Base-by-base conservation (phyloP, 306 rosid genomes). In the Begonia loranthoides region DNA sequence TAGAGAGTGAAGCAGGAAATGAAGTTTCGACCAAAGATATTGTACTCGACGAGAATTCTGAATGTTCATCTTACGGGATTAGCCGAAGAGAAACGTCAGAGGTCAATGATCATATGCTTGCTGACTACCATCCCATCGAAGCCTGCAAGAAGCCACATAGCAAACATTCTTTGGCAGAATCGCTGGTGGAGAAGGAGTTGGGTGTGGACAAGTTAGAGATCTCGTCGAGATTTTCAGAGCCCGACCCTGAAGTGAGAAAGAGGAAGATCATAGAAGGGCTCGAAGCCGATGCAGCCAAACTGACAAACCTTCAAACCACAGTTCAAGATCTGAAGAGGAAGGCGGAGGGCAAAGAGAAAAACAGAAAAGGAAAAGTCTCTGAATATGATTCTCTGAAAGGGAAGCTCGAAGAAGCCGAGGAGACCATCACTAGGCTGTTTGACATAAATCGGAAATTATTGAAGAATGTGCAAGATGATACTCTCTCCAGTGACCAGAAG, bases 21-120 rank as follows among this genome's bases (percentile, higher is more conserved):
- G 99, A 92, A 58, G 86, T 87, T 63, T 66, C 75, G n/a, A 84
- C 99, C 24, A 92, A 92, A 66, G 99, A 92, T 78, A 92, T 92
- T 54, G 54, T 87, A 71, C 99, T 92, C 15, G 96, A 92, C 73
- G 94, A 87, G 52, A 72, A 78, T 43, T 83, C 94, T 21, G 96
- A 83, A 54, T 58, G 69, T 67, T 79, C 93, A 13, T 80, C 95
- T 5, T 78, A 74, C 64, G 87, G 74, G 45, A 49, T 65, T 66
- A 76, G 85, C 56, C 67, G 77, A 60, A 72, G 92, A 73, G 84
- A 72, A 45, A 76, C 66, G 45, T 63, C 16, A 17, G 83, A 52
- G 33, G 52, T 80, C 44, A 76, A 79, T 50, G 82, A 71, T 79
- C 85, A 65, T 48, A 85, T 80, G 88, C 82, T 92, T 41, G 54